phyloP scores from a whole-genome alignment of 2,329 filamentous ascomycete species.

The Akanthomyces uredinophilus region DNA sequence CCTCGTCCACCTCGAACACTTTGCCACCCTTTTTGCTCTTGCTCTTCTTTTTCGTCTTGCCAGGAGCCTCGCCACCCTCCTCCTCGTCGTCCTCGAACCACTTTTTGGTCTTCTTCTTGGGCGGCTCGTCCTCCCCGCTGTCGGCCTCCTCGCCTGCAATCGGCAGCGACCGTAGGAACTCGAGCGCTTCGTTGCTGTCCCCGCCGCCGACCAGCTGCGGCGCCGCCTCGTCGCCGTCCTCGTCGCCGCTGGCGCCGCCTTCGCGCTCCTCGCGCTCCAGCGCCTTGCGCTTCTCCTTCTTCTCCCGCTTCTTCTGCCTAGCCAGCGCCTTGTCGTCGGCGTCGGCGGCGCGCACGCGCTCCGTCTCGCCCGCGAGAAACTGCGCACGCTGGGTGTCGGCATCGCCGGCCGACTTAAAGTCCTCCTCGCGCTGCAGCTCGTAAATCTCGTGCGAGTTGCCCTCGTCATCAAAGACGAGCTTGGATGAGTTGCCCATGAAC shows the following conservation, averaged over 20 bases:
- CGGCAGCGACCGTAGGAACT: slow-evolving; percentile 53
- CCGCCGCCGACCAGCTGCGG: slow-evolving; percentile 35
- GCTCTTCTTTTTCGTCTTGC: slow-evolving; percentile 36
- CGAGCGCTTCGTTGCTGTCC: slow-evolving; percentile 49
- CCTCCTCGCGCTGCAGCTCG: slow-evolving; percentile 78
- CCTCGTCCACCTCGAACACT: slow-evolving; percentile 57
- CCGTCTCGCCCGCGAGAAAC: slow-evolving; percentile 73
- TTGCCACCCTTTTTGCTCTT: slow-evolving; percentile 44
- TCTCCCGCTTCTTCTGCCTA: slow-evolving; percentile 72
- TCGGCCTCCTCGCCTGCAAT: slow-evolving; percentile 36
- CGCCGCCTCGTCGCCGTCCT: slow-evolving; percentile 25
- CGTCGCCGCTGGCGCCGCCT: slow-evolving; percentile 41
- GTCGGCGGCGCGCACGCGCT: slow-evolving; percentile 69
- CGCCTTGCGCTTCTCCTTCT: slow-evolving; percentile 67
- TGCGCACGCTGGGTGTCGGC: slow-evolving; percentile 69
- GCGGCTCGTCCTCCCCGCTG: slow-evolving; percentile 41
- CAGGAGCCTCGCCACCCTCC: slow-evolving; percentile 65
- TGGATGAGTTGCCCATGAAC: slow-evolving; percentile 79
- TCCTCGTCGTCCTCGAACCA: slow-evolving; percentile 75
- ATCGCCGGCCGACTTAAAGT: slow-evolving; percentile 69
- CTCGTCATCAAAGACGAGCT: slow-evolving; percentile 88
- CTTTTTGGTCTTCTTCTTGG: slow-evolving; percentile 62
- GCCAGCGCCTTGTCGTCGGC: slow-evolving; percentile 74
- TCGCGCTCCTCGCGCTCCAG: slow-evolving; percentile 45
- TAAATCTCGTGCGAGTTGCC: slow-evolving; percentile 81